Percentiles rank a stretch among this genome's conserved stretches.
Evolutionary conservation across 164 flowering plant species (phyloP).

Genomic region (Cinnamomum chago): DNA sequence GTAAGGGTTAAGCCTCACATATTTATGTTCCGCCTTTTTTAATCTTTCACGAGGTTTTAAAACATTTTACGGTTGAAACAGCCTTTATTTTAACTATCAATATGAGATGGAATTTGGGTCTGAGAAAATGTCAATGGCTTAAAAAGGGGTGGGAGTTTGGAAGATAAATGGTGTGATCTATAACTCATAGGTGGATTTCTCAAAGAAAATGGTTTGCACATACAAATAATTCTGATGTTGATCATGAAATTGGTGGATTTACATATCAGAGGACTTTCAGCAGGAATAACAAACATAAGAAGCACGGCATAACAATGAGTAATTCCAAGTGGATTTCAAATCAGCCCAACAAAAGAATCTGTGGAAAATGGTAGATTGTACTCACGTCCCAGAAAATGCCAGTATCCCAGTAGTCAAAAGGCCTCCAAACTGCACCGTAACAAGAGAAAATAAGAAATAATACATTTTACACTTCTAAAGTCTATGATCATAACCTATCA

Average conservation of each 20-base stretch:
- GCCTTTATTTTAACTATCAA: too few species aligned
- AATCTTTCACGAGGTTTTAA: too few species aligned
- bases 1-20: too few species aligned
- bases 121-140: background rate
- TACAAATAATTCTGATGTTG: background rate
- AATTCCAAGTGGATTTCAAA: background rate
- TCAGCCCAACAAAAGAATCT: background rate
- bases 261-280: too few species aligned
- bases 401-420: conserved; percentile 78
- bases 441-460: conserved; percentile 12
- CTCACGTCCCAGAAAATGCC: conserved; percentile 96
- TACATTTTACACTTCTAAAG: background rate
- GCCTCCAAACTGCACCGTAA: conserved; percentile 74
- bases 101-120: too few species aligned
- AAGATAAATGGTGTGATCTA: background rate
- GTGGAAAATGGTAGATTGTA: conserved; percentile 6
- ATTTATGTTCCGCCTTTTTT: too few species aligned
- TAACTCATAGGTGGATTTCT: background rate
- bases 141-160: background rate
- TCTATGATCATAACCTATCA: background rate
- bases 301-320: too few species aligned
- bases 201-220: background rate
- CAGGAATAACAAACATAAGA: too few species aligned
- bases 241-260: background rate
- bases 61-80: too few species aligned